Conservation (phyloP, 345 rosid species). For the Draba incana region DNA sequence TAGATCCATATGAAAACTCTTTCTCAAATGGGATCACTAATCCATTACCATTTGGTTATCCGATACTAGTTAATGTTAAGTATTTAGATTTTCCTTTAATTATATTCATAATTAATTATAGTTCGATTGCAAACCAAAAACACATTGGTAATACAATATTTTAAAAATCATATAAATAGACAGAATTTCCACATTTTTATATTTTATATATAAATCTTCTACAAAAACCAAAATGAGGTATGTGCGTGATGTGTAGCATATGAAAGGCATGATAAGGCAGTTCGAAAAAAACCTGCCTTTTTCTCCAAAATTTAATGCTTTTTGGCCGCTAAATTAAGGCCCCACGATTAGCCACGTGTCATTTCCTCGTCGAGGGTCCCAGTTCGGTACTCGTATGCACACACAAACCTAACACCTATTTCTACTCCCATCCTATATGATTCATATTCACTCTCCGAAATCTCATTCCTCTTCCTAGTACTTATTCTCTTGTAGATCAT, state of each 20-base stretch:
- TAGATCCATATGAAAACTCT: too few relatives aligned
- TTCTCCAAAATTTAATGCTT: constrained; percentile 41
- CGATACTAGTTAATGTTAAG: too few relatives aligned
- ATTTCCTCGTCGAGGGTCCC: constrained; percentile 28
- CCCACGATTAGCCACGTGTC: constrained; percentile 48
- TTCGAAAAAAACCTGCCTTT: constrained; percentile 48
- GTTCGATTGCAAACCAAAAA: too few relatives aligned
- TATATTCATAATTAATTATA: too few relatives aligned
- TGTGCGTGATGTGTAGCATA: constrained; percentile 47
- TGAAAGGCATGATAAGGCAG: constrained; percentile 56
- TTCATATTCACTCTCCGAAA: constrained; percentile 32
- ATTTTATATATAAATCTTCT: background rate
- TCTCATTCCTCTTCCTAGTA: constrained; percentile 7
- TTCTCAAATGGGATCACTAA: too few relatives aligned
- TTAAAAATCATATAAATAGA: too few relatives aligned
- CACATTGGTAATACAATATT: too few relatives aligned
- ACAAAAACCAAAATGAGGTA: constrained; percentile 36
- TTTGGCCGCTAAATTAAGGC: constrained; percentile 44
- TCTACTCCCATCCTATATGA: constrained; percentile 42
- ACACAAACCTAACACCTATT: constrained; percentile 35
- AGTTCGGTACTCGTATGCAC: constrained; percentile 42
- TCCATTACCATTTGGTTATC: too few relatives aligned
- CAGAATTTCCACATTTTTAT: too few relatives aligned
- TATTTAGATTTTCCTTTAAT: too few relatives aligned
- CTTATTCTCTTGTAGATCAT: constrained; percentile 9